Base-by-base conservation (phyloP, 441 rosid species). In the Viola pubescens region DNA sequence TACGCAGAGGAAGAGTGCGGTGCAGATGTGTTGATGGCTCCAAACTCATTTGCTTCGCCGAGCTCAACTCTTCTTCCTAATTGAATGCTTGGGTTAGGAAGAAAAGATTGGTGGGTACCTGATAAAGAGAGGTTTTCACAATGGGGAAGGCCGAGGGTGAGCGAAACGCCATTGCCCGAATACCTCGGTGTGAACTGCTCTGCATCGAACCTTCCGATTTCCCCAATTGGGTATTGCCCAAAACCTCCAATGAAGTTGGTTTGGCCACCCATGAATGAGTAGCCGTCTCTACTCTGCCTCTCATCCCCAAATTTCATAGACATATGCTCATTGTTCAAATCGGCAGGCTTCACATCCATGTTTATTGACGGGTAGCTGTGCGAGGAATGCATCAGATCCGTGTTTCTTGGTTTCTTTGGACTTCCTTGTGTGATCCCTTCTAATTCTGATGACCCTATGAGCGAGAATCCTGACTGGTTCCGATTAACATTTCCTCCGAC, bases 181-280 rank as follows among this genome's bases (percentile, higher is more conserved):
- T 76, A 85, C 73, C 94, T 75, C 6, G 87, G 96, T 2, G 91
- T 59, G 60, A 81, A 81, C 55, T 87, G 94, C 50, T 89, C 90
- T 10, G 88, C 77, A 52, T 86, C 87, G 10, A 87, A 89, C 77
- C 98, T 80, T 54, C 83, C 91, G 5, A 89, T 83, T 59, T 85
- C 97, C 41, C 79, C 94, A 37, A 92, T 87, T 39, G 94, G 90
- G 79, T 92, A 92, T 51, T 89, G 97, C 48, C 95, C 96, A 4
- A 89, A 92, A 34, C 82, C 91, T 41, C 95, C 90, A 14, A 79
- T 86, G 76, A 83, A 80, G 79, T 83, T 82, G 13, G 79, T 67
- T n/a, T 83, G 85, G 13, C 72, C 77, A 1, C 87, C 87, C 62
- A 89, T 82, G 79, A 89, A 81, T 26, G 97, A 78, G 73, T 84